Percentiles rank a stretch among this genome's conserved stretches.
These are phyloP conservation scores for Glebionis coronaria DNA, from an alignment of 129 eudicot species.

Conservation along the genomic window DNA sequence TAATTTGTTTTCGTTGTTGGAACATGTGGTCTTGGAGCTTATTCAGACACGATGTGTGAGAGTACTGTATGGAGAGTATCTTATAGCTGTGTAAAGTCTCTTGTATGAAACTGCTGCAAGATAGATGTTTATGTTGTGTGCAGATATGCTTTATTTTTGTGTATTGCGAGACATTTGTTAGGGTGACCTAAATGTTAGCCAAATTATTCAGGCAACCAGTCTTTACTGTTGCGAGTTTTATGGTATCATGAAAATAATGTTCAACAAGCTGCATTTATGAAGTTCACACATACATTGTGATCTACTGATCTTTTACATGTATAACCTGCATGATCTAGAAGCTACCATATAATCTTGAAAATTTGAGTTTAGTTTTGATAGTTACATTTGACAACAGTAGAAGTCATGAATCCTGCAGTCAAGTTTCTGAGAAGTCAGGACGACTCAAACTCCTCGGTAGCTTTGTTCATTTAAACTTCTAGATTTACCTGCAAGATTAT, in stretches of 20 bases:
- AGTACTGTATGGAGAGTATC: no score
- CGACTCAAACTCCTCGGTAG: constrained; percentile 18
- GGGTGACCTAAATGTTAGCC: no score
- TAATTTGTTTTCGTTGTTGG: background rate
- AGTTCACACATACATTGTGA: constrained; percentile 25
- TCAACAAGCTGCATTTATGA: constrained; percentile 30
- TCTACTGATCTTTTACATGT: constrained; percentile 21
- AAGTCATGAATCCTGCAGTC: constrained; percentile 22
- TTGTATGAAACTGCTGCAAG: no score
- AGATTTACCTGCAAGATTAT: constrained; percentile 26
- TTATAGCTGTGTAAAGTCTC: no score
- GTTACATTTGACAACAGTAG: constrained; percentile 28
- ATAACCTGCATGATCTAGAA: constrained; percentile 32
- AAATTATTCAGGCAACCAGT: no score
- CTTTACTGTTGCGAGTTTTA: no score
- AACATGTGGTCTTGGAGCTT: background rate
- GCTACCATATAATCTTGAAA: constrained; percentile 20
- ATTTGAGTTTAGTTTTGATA: constrained; percentile 14
- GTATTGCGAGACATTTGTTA: no score
- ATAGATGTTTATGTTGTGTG: no score
- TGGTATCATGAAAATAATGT: constrained; percentile 7
- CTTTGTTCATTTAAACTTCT: constrained; percentile 19
- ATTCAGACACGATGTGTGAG: background rate
- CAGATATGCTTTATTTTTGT: no score
- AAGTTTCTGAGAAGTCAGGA: constrained; percentile 8